Conservation (phyloP, 768 basidiomycete genomes). For the Phaeotremella fagi region DNA sequence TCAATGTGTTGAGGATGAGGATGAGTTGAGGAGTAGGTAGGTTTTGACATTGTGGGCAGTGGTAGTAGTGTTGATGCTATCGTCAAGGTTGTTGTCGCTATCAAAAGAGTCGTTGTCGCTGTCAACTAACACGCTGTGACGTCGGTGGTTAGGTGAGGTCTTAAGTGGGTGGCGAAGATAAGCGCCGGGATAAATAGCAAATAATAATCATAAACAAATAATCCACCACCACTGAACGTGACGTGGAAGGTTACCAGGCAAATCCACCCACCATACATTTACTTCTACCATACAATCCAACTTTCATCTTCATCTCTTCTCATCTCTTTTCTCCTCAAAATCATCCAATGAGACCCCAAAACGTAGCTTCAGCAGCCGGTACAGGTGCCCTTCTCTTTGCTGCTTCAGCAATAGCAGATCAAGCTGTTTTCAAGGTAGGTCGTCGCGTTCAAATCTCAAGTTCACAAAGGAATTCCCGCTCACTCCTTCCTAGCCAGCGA, state of each 20-base stretch:
- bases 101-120: no score
- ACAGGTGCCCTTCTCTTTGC: slow-evolving; percentile 31
- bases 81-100: no score
- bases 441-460: not conserved
- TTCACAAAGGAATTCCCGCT: not conserved
- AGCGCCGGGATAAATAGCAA: not conserved
- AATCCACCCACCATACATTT: not conserved
- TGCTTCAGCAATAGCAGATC: slow-evolving; percentile 27
- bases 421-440: slow-evolving; percentile 35
- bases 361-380: slow-evolving; percentile 33
- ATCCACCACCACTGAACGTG: not conserved
- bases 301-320: no score
- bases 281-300: not conserved
- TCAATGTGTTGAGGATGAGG: slow-evolving; percentile 37
- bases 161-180: no score
- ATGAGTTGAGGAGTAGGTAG: slow-evolving; percentile 23
- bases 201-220: no score
- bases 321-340: slow-evolving; percentile 9
- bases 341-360: slow-evolving; percentile 34
- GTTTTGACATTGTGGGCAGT: slow-evolving; percentile 9
- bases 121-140: no score
- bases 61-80: no score
- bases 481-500: slow-evolving; percentile 58
- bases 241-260: not conserved
- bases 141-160: no score